Base-by-base conservation (phyloP, 1,284 basidiomycete species). In the Exobasidium cylindrosporum region DNA sequence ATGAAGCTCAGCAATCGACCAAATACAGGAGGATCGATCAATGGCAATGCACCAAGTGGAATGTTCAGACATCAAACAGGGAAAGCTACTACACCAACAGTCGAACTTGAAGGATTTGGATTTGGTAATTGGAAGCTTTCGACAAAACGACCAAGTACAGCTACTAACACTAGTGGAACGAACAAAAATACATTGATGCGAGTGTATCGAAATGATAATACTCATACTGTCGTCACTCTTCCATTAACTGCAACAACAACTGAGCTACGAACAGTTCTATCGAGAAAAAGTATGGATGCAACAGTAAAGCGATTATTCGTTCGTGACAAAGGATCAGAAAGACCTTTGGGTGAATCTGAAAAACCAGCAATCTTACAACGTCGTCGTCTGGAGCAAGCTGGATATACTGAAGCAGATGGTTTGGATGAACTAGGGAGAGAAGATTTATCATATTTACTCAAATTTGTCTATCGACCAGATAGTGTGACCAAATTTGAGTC, bases 371-470 rank as follows among this genome's bases (percentile, higher is more conserved):
- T 88, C 56, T 90, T 97, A 65, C 89, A 96, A 50, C 85, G 89
- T 54, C 85, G 91, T 53, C 85, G 93, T 54, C 83, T 98, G 57
- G 86, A 91, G 69, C 92, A 97, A 79, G 92, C 92, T 4, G 96
- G 96, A 0, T 97, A 94, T 76, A 90, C 89, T 47, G 77, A 88
- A 30, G 84, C 85, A 7, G 96, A 99, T 78, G 87, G 88, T 14
- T 82, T 92, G 5, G 89, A 92, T 65, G 84, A 88, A 40, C 84
- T 97, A 23, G 91, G 89, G 0, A 86, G 87, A 26, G 89, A 91
- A 50, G 91, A 93, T 63, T 83, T 96, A 63, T 86, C 87, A 1
- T 94, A 95, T 76, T 83, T 98, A 35, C 86, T 93, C 78, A 89
- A 89, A 73, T 96, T 97, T 76, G 87, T 96, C 52, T 83, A 79